These are phyloP conservation scores for Vaccinium myrtillus DNA, from an alignment of 148 eudicot genomes.

Conservation along the genomic window DNA sequence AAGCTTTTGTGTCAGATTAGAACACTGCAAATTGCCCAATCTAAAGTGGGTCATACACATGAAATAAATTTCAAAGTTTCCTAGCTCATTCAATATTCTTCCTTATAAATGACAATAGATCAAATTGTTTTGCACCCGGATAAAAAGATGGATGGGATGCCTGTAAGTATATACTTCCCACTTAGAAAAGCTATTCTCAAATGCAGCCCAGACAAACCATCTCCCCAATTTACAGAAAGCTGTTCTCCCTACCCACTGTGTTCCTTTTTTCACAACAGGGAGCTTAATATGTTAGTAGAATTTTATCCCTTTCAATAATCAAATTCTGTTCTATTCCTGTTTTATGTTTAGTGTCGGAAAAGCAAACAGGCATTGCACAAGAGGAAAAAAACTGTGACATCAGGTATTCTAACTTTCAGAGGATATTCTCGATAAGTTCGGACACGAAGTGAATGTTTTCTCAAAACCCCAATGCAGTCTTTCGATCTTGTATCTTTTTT, in stretches of 20 bases:
- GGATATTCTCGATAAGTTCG: background rate
- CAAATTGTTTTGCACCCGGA: background rate
- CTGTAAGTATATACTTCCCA: background rate
- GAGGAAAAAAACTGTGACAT: background rate
- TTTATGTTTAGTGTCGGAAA: background rate
- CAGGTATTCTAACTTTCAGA: background rate
- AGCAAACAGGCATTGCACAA: background rate
- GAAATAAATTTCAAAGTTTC: background rate
- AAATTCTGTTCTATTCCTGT: background rate
- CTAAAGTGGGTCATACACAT: background rate
- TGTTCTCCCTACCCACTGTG: background rate
- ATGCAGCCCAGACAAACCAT: background rate
- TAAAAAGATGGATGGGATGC: background rate
- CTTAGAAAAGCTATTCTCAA: background rate
- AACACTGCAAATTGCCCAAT: background rate
- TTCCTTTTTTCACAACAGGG: background rate
- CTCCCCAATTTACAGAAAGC: background rate
- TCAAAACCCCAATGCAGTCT: background rate
- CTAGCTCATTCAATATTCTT: background rate
- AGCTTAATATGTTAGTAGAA: background rate
- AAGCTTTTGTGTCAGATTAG: background rate
- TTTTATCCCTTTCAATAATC: background rate
- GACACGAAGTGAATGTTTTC: background rate
- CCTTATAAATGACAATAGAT: background rate
- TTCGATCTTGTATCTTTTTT: background rate